Conservation (phyloP, 2,329 filamentous ascomycete species). For the Dactylonectria estremocensis region DNA sequence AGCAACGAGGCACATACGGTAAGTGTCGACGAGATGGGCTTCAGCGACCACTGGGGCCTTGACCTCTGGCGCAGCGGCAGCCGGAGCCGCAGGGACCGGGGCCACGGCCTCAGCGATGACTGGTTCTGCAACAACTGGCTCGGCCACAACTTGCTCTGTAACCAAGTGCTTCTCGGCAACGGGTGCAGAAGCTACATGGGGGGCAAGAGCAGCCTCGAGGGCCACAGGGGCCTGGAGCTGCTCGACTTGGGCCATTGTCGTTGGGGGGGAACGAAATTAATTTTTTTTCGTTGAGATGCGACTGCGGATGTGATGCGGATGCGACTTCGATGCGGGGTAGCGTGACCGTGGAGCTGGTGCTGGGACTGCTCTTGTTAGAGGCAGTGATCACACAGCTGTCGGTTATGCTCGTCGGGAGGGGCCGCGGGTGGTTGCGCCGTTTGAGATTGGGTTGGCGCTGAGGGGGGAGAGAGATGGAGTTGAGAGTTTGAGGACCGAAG, state of each 20-base stretch:
- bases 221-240: constrained; percentile 39
- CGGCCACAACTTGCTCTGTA: background rate
- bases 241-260: constrained; percentile 47
- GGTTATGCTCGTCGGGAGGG: constrained; percentile 45
- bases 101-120: constrained; percentile 13
- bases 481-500: constrained; percentile 17
- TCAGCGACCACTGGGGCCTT: constrained; percentile 77
- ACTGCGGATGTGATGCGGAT: constrained; percentile 38
- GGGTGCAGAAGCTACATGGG: constrained; percentile 28
- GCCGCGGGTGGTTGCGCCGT: constrained; percentile 34
- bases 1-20: constrained; percentile 63
- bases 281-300: constrained; percentile 39
- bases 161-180: background rate
- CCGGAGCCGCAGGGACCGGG: constrained; percentile 6
- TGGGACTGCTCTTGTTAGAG: constrained; percentile 44
- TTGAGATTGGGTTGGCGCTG: constrained; percentile 15
- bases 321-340: constrained; percentile 47
- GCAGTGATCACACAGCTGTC: constrained; percentile 46
- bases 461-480: constrained; percentile 1
- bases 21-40: constrained; percentile 84
- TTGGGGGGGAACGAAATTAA: constrained; percentile 29
- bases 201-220: constrained; percentile 35
- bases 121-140: background rate
- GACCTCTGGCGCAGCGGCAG: constrained; percentile 34
- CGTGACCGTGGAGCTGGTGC: constrained; percentile 47